phyloP scores from a whole-genome alignment of 2,329 filamentous ascomycete genomes.

The Alternaria incomplexa region DNA sequence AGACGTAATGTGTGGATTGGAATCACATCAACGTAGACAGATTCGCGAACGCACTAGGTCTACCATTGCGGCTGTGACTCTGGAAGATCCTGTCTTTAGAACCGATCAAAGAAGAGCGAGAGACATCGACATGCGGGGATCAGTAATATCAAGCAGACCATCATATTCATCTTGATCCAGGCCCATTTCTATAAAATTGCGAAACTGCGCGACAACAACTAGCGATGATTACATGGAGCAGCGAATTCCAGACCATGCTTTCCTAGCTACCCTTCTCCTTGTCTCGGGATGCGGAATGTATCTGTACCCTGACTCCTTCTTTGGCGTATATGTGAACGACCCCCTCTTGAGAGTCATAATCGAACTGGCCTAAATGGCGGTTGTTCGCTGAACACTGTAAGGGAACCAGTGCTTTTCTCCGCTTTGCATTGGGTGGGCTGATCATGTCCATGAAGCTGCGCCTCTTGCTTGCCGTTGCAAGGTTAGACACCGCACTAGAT shows the following conservation, averaged over 20 bases:
- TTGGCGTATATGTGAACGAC: slow-evolving; percentile 25
- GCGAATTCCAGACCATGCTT: not conserved
- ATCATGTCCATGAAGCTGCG: slow-evolving; percentile 11
- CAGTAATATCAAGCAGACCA: not conserved
- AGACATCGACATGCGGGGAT: not conserved
- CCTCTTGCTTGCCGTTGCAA: slow-evolving; percentile 4
- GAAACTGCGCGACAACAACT: not conserved
- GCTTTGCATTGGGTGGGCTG: slow-evolving; percentile 29
- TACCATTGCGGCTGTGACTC: not conserved
- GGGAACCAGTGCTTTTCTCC: slow-evolving; percentile 17
- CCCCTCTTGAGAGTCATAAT: slow-evolving; percentile 26
- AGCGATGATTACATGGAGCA: not conserved
- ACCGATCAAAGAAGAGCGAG: not conserved
- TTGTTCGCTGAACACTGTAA: slow-evolving; percentile 18
- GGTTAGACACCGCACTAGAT: not conserved
- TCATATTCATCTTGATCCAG: not conserved
- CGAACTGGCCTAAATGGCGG: slow-evolving; percentile 15
- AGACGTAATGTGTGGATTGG: not conserved
- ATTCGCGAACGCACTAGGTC: not conserved
- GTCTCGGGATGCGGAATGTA: slow-evolving; percentile 10
- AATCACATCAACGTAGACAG: not conserved
- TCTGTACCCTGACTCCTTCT: slow-evolving; percentile 20
- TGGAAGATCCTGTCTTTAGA: not conserved
- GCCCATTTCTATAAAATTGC: not conserved
- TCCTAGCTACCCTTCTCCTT: not conserved